Evolutionary conservation across 345 rosid genomes (phyloP), one percentile per base, ranked within the genome.

Genomic region (Linum usitatissimum): DNA sequence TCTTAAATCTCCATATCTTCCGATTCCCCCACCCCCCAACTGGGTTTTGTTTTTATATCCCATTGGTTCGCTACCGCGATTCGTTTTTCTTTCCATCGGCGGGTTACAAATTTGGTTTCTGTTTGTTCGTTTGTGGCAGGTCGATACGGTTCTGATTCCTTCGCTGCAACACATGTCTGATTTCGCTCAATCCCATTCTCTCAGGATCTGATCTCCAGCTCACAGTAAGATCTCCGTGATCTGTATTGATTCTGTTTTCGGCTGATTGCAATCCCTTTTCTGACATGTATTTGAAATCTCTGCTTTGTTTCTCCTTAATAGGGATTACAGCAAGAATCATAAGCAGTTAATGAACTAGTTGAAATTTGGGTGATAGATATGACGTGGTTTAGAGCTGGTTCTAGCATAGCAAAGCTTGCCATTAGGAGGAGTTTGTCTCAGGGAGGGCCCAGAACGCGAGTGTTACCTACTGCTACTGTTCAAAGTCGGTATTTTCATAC

Each of bases 331-430:
- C 31, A 36, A 8, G 45, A 49, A 42, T 5, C 42, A 31, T 8
- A 36, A 40, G 48, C 18, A 21, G 30, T 69, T 62, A 42, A 59
- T n/a, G 18, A 64, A 34, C 38, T 59, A 38, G 60, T 21, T 10
- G 51, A 23, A 2, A 45, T 45, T 58, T 10, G 59, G 21, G 5
- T 60, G 18, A 8, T 63, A 72, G 71, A 62, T 30, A 88, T 88
- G 96, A 73, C 71, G 59, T 83, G 87, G 96, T 79, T 88, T 72
- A 79, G 92, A 79, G 83, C 69, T 59, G 77, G 86, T 59, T 78
- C 90, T 48, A 66, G 76, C 62, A 53, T 85, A 53, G 84, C 87
- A 59, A 83, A 73, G 73, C 83, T 73, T 75, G 86, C 92, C 57
- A 79, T 88, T 53, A 73, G 76, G 68, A 88, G 84, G 74, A 76